Conservation (phyloP, 176 grass and related monocot species). For the Paspalum vaginatum region DNA sequence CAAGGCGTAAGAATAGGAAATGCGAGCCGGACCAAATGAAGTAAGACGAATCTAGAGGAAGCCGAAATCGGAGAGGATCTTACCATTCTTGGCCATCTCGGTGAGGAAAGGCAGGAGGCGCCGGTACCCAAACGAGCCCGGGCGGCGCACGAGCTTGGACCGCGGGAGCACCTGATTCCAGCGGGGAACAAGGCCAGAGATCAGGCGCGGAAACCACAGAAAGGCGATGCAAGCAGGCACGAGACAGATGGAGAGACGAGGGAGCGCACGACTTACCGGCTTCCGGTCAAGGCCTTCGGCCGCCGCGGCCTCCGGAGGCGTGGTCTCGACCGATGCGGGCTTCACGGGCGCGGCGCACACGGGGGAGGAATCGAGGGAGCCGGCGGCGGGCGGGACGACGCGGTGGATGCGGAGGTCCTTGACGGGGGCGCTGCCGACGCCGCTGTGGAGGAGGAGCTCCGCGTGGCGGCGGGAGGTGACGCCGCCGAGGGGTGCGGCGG, state of each 20-base stretch:
- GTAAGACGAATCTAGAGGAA: not conserved
- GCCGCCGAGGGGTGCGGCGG: slow-evolving; percentile 6
- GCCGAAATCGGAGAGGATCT: not conserved
- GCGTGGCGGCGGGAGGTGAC: slow-evolving; percentile 34
- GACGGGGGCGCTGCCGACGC: slow-evolving; percentile 14
- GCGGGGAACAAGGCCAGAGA: not conserved
- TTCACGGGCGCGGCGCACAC: not conserved
- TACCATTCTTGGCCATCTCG: slow-evolving; percentile 50
- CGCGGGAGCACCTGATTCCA: slow-evolving; percentile 34
- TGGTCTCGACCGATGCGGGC: slow-evolving; percentile 21
- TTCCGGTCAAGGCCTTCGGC: slow-evolving; percentile 26
- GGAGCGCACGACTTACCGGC: slow-evolving; percentile 24
- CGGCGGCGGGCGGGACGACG: slow-evolving; percentile 55
- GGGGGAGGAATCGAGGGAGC: slow-evolving; percentile 35
- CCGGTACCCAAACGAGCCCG: slow-evolving; percentile 56
- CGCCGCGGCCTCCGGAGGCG: slow-evolving; percentile 23
- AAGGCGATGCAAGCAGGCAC: not conserved
- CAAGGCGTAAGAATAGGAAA: not conserved
- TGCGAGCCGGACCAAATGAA: not conserved
- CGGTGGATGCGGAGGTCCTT: slow-evolving; percentile 75
- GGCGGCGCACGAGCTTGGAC: slow-evolving; percentile 50
- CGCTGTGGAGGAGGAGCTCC: slow-evolving; percentile 22
- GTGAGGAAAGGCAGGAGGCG: slow-evolving; percentile 55
- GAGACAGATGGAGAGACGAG: not conserved
- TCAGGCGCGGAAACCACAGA: not conserved